Evolutionary conservation across 495 filamentous ascomycete genomes (phyloP).

Genomic region (Aspergillus biplanus): DNA sequence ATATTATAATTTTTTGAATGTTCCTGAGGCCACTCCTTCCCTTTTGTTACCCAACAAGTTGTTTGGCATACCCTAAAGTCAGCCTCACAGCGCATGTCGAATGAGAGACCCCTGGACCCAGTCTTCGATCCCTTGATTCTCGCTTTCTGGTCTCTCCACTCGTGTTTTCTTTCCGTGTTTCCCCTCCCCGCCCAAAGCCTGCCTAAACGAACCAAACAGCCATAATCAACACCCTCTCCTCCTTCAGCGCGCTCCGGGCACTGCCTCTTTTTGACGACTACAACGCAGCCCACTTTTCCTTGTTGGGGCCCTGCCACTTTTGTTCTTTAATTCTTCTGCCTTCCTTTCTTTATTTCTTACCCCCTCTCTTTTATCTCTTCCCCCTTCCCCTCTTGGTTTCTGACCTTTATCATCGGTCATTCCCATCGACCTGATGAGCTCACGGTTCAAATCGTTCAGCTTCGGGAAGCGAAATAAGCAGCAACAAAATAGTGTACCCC

Average conservation of each 20-base stretch:
- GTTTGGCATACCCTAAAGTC: not conserved
- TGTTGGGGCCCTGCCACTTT: not conserved
- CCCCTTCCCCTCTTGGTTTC: constrained; percentile 24
- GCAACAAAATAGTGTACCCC: constrained; percentile 26
- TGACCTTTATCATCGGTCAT: constrained; percentile 25
- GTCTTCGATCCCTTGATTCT: constrained; percentile 14
- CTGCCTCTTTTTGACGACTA: constrained; percentile 15
- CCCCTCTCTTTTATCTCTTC: constrained; percentile 18
- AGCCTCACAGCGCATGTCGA: constrained; percentile 12
- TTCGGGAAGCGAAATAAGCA: constrained; percentile 52
- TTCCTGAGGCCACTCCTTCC: not conserved
- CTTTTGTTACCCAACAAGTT: no score
- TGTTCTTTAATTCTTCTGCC: constrained; percentile 4
- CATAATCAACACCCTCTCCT: not conserved
- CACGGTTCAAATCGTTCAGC: constrained; percentile 51
- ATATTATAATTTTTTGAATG: not conserved
- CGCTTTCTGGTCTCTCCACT: constrained; percentile 5
- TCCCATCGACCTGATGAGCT: constrained; percentile 55
- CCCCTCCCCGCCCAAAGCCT: constrained; percentile 9
- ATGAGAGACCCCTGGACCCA: not conserved
- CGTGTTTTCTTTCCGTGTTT: constrained; percentile 12
- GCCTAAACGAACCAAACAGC: constrained; percentile 2
- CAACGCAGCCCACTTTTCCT: constrained; percentile 12
- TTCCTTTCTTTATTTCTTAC: constrained; percentile 13
- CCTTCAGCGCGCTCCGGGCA: constrained; percentile 6